These are phyloP conservation scores for Ambrosiella xylebori DNA, from an alignment of 2,329 filamentous ascomycete genomes.

Conservation along the genomic window DNA sequence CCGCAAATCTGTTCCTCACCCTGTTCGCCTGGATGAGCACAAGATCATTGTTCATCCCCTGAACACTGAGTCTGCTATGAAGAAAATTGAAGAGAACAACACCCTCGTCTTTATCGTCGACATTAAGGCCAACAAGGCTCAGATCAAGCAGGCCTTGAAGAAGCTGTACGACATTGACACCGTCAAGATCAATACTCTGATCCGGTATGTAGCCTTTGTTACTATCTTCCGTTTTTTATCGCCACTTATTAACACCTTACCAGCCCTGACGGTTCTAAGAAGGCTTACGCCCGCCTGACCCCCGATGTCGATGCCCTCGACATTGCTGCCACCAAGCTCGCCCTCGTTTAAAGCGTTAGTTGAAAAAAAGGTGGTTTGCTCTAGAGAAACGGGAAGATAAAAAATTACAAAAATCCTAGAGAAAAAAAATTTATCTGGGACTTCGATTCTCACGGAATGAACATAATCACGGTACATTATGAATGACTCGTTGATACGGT, in stretches of 20 bases:
- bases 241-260: conserved; percentile 13
- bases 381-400: conserved; percentile 9
- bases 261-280: conserved; percentile 93
- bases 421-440: conserved; percentile 6
- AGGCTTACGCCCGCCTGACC: conserved; percentile 92
- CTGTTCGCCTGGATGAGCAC: conserved; percentile 86
- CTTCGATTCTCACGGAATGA: conserved; percentile 7
- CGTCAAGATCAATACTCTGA: conserved; percentile 98
- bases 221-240: neutral
- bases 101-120: conserved; percentile 96
- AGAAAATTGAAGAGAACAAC: conserved; percentile 99
- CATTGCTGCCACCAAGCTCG: conserved; percentile 97
- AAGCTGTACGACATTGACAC: conserved; percentile 98
- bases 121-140: conserved; percentile 96
- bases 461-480: conserved; percentile 5
- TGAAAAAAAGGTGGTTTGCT: conserved; percentile 9
- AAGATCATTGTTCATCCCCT: conserved; percentile 96
- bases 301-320: conserved; percentile 95
- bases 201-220: conserved; percentile 49
- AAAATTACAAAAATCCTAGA: conserved; percentile 12
- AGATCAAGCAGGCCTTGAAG: conserved; percentile 97
- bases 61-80: conserved; percentile 99
- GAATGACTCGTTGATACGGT: neutral
- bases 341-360: conserved; percentile 60
- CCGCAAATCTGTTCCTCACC: conserved; percentile 82